Evolutionary conservation across 257 asterid species (phyloP).

Genomic region (Knoxia roxburghii): DNA sequence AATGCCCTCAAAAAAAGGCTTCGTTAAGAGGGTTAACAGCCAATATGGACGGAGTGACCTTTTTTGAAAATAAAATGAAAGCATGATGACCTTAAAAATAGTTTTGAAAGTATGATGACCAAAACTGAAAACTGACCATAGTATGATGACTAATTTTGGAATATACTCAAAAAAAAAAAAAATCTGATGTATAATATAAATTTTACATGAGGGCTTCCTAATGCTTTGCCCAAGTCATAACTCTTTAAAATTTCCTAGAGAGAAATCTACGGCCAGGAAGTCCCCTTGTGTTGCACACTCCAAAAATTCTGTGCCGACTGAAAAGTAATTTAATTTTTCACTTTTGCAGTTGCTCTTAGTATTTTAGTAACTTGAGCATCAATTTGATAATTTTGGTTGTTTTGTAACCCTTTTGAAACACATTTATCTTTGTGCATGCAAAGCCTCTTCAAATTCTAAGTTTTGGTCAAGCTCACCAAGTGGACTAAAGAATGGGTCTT

Average conservation of each 20-base stretch:
- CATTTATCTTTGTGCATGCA: conserved; percentile 26
- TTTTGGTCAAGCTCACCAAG: conserved; percentile 37
- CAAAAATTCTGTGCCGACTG: conserved; percentile 24
- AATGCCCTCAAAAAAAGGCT: too few species aligned
- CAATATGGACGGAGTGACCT: too few species aligned
- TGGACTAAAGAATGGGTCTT: conserved; percentile 60
- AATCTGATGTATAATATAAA: background rate
- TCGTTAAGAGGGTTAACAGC: too few species aligned
- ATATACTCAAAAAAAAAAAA: background rate
- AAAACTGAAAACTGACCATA: too few species aligned
- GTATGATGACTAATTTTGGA: too few species aligned
- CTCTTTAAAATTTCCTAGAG: conserved; percentile 62
- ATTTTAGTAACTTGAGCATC: background rate
- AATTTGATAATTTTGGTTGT: background rate
- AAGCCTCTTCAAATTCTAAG: conserved; percentile 30
- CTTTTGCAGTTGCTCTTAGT: background rate
- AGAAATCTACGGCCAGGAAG: conserved; percentile 43
- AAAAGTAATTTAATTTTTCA: conserved; percentile 30
- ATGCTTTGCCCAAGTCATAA: conserved; percentile 84
- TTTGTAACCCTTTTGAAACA: background rate
- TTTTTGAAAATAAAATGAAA: too few species aligned
- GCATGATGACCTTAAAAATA: too few species aligned
- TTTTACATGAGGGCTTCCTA: conserved; percentile 54
- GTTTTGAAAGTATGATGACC: too few species aligned
- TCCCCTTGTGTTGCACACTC: conserved; percentile 23